A percentile compares a stretch with the other conserved stretches of the same genome.
These are phyloP conservation scores for Dispira parvispora DNA, from an alignment of 192 early-diverging fungal species.

Conservation along the genomic window DNA sequence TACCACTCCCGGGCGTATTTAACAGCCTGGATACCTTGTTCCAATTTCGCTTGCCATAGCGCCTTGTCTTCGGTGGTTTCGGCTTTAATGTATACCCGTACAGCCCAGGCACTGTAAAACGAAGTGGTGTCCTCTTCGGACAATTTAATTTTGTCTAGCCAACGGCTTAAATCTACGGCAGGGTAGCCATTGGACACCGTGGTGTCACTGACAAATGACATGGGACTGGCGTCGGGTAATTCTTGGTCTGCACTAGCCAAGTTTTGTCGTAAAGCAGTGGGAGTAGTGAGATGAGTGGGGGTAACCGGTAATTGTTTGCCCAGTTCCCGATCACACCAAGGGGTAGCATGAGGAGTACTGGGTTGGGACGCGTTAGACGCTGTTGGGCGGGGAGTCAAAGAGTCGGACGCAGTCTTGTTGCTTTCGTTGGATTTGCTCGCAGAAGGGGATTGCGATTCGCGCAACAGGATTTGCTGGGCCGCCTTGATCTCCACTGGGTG, in stretches of 20 bases:
- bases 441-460: background rate
- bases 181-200: no score
- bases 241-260: no score
- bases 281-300: no score
- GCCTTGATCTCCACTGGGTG: slow-evolving; percentile 6
- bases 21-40: background rate
- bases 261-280: no score
- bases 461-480: background rate
- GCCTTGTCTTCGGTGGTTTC: background rate
- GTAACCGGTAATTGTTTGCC: background rate
- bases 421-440: background rate
- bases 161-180: background rate
- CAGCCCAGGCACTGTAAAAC: slow-evolving; percentile 8
- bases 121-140: background rate
- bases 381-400: background rate
- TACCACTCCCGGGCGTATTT: background rate
- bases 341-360: background rate
- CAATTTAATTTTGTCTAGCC: background rate
- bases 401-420: background rate
- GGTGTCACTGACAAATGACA: no score
- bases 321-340: background rate
- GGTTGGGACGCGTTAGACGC: background rate
- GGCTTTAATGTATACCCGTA: slow-evolving; percentile 3
- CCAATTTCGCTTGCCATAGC: slow-evolving; percentile 1
- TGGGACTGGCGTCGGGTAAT: no score